Base-by-base conservation (phyloP, 1,139 yeast genomes). In the Candida labiduridarum region DNA sequence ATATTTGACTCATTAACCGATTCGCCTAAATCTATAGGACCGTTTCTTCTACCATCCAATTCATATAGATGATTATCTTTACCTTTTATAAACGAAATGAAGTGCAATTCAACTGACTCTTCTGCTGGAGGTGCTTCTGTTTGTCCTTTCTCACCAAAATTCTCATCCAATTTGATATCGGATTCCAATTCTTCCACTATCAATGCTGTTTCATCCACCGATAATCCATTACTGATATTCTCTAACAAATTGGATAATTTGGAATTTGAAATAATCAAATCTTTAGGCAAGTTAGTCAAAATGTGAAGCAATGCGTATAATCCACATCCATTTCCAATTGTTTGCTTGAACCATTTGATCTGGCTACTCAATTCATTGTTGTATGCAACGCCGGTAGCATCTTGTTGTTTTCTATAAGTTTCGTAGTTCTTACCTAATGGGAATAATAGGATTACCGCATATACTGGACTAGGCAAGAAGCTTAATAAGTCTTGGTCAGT, bases 271-370 rank as follows among this genome's bases (percentile, higher is more conserved):
- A 65, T 79, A 54, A 66, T 75, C 52, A 67, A 67, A 33, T 78
- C 83, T 2, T 61, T 56, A 1, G 84, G 81, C 48, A 87, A 71
- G 63, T 94, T 94, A 29, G 85, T 69, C 38, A 90, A 68, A 0
- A 89, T 76, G 61, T 94, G 98, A 30, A 94, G 69, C 45, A 94
- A 69, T 0, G 96, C 99, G 68, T 88, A 90, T 44, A 95, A 79
- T 4, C 99, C 99, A 70, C 99, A 94, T 0, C 96, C 96, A 65
- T 94, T 94, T 53, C 83, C 83, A 36, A 94, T 84, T 1, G 94
- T 85, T 61, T 94, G 99, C 55, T 82, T 83, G 60, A 83, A 84
- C 97, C 97, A 92, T 27, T 73, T 61, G 10, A 81, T 70, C 4
- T 63, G 44, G 31, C 41, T 44, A 10, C 54, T 45, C 29, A 50